Evolutionary conservation across 2,329 filamentous ascomycete species (phyloP).

Genomic region (Cadophora gregata): DNA sequence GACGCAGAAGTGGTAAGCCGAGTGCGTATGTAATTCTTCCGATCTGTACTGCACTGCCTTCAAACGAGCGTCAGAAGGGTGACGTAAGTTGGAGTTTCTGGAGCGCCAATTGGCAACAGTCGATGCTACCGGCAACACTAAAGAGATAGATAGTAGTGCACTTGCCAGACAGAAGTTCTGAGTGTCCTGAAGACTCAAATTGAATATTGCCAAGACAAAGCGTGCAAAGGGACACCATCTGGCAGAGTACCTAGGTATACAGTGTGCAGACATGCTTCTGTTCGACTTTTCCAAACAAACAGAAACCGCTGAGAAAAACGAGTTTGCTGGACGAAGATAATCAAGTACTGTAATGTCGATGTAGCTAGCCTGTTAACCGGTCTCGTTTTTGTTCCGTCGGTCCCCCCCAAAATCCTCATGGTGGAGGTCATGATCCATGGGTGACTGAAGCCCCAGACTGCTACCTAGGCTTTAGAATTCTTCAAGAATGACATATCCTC

Average conservation of each 20-base stretch:
- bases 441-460: not conserved
- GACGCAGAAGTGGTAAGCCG: not conserved
- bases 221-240: not conserved
- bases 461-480: not conserved
- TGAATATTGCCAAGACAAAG: not conserved
- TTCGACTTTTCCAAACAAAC: not conserved
- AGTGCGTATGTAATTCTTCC: not conserved
- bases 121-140: not conserved
- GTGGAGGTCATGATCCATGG: not conserved
- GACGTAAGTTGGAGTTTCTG: not conserved
- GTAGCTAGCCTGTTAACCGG: not conserved
- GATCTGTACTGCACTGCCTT: not conserved
- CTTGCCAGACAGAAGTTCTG: not conserved
- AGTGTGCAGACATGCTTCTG: not conserved
- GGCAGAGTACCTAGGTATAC: too few species aligned
- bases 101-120: not conserved
- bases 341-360: not conserved
- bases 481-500: not conserved
- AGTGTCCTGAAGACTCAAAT: not conserved
- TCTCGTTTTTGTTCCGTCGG: not conserved
- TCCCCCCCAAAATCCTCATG: not conserved
- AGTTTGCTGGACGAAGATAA: not conserved
- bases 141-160: not conserved
- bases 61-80: not conserved
- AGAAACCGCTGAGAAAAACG: slow-evolving; percentile 2